Percentiles rank a stretch among this genome's conserved stretches.
phyloP scores from a whole-genome alignment of 768 basidiomycete species.

The Kwoniella sp. region DNA sequence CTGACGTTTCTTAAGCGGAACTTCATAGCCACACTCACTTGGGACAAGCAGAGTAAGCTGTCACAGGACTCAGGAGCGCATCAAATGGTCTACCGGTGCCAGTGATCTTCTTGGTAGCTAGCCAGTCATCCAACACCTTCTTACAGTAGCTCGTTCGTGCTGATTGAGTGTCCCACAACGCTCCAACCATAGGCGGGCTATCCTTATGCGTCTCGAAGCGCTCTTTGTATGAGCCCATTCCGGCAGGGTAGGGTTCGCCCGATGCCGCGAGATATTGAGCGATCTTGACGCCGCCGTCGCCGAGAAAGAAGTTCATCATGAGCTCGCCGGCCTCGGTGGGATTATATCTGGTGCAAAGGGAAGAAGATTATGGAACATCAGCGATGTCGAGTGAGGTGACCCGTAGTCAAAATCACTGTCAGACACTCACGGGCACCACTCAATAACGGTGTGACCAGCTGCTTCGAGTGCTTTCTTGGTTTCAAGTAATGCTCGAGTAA shows the following conservation, averaged over 20 bases:
- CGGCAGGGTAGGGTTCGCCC: constrained; percentile 31
- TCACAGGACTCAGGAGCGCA: constrained; percentile 32
- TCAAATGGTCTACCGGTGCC: constrained; percentile 42
- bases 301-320: constrained; percentile 31
- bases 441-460: constrained; percentile 43
- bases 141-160: constrained; percentile 30
- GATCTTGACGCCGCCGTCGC: constrained; percentile 41
- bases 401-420: too few species aligned
- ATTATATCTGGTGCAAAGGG: constrained; percentile 58
- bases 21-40: constrained; percentile 61
- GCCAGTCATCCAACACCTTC: constrained; percentile 33
- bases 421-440: constrained; percentile 37
- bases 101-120: constrained; percentile 22
- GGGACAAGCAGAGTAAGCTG: constrained; percentile 66
- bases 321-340: constrained; percentile 37
- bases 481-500: constrained; percentile 29
- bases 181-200: constrained; percentile 28
- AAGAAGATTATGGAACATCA: constrained; percentile 37
- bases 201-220: constrained; percentile 18
- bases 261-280: constrained; percentile 17
- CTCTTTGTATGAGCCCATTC: constrained; percentile 26
- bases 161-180: constrained; percentile 36
- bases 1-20: too few species aligned
- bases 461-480: constrained; percentile 32
- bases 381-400: too few species aligned